Conservation (phyloP, 805 yeast species). For the Saturnispora silvae region DNA sequence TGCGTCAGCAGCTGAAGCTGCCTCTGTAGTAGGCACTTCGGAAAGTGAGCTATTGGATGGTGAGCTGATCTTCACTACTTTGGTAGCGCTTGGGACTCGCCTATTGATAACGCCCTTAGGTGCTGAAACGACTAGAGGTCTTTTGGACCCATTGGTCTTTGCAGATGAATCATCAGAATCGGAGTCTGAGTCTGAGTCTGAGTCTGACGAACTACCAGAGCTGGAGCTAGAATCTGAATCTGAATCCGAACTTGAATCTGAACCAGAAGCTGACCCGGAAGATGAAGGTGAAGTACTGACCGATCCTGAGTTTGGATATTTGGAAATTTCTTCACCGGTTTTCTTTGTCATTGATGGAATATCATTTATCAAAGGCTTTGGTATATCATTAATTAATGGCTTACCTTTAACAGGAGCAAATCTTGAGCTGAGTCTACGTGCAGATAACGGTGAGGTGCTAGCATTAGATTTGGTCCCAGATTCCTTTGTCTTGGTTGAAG, state of each 20-base stretch:
- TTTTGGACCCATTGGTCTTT: slow-evolving; percentile 12
- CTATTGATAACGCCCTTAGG: slow-evolving; percentile 24
- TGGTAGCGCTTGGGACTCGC: slow-evolving; percentile 3
- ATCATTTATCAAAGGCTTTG: too few relatives aligned
- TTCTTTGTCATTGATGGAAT: too few relatives aligned
- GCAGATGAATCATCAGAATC: slow-evolving; percentile 12
- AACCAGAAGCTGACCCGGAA: neutral
- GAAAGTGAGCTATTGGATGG: slow-evolving; percentile 1
- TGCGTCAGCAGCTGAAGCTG: too few relatives aligned
- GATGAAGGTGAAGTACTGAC: slow-evolving; percentile 1
- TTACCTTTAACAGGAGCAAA: too few relatives aligned
- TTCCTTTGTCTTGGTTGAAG: too few relatives aligned
- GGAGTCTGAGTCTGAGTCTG: slow-evolving; percentile 9
- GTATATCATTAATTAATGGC: too few relatives aligned
- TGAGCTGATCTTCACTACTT: slow-evolving; percentile 4
- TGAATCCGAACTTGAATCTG: slow-evolving; percentile 8
- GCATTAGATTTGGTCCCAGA: too few relatives aligned
- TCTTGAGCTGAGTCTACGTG: too few relatives aligned
- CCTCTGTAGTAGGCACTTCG: too few relatives aligned
- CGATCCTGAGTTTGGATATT: too few relatives aligned
- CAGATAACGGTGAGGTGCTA: too few relatives aligned
- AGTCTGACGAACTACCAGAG: slow-evolving; percentile 15
- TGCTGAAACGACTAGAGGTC: slow-evolving; percentile 36
- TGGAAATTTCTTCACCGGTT: too few relatives aligned
- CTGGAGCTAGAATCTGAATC: slow-evolving; percentile 8